A percentile compares a stretch with the other conserved stretches of the same genome.
phyloP scores from a whole-genome alignment of 2,329 filamentous ascomycete species.

The Hypoxylon sp. region DNA sequence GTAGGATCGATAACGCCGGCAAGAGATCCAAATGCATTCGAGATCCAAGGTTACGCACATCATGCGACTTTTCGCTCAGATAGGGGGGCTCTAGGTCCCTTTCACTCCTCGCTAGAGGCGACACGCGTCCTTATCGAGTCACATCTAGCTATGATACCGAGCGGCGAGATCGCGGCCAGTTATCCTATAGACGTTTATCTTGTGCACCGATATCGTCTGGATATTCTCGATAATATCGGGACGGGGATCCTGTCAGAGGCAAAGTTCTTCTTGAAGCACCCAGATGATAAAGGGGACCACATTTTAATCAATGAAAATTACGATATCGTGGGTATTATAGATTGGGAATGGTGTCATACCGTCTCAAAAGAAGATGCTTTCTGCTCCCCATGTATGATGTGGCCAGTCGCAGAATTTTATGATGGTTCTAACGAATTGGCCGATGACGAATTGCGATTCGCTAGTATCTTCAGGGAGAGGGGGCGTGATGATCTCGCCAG shows the following conservation, averaged over 20 bases:
- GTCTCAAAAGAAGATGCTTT: constrained; percentile 49
- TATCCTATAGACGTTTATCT: constrained; percentile 43
- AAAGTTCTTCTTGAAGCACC: constrained; percentile 56
- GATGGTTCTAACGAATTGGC: constrained; percentile 47
- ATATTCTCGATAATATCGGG: constrained; percentile 38
- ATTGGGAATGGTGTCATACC: constrained; percentile 57
- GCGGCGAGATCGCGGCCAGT: constrained; percentile 42
- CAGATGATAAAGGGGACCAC: constrained; percentile 61
- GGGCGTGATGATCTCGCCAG: constrained; percentile 43
- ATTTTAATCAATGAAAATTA: constrained; percentile 55
- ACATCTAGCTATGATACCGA: constrained; percentile 45
- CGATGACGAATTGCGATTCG: constrained; percentile 43
- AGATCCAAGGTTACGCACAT: constrained; percentile 41
- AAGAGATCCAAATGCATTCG: constrained; percentile 9
- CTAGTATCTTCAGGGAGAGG: constrained; percentile 39
- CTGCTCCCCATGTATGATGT: constrained; percentile 52
- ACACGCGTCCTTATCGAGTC: constrained; percentile 30
- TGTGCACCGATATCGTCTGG: constrained; percentile 42
- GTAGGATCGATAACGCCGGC: constrained; percentile 45
- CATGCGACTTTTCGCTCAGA: constrained; percentile 25
- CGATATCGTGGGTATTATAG: constrained; percentile 58
- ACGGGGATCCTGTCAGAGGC: constrained; percentile 30
- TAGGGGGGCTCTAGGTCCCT: constrained; percentile 40
- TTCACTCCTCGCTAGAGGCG: constrained; percentile 44
- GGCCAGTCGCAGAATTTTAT: constrained; percentile 51